Percentiles rank a stretch among this genome's conserved stretches.
Evolutionary conservation across 352 stramenopile species (phyloP).

Genomic region (Stramenopiles sp.): DNA sequence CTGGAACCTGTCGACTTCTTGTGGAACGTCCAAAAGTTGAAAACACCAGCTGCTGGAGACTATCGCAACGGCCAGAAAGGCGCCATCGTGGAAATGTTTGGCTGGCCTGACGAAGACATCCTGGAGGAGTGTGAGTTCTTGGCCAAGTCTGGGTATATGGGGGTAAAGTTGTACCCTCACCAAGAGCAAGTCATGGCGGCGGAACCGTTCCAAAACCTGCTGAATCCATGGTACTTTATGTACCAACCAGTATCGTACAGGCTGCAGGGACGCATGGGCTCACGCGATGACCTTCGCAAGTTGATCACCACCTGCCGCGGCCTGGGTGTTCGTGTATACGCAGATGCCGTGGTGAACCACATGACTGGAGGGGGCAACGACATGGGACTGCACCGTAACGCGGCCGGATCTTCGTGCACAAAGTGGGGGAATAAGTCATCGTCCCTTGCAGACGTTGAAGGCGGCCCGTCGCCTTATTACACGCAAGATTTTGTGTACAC

Average conservation of each 20-base stretch:
- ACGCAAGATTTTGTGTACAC: conserved; percentile 32
- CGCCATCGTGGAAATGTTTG: conserved; percentile 43
- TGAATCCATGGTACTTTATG: conserved; percentile 41
- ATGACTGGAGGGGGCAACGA: conserved; percentile 35
- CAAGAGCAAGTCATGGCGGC: conserved; percentile 34
- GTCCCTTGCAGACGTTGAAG: conserved; percentile 18
- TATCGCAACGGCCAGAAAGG: conserved; percentile 30
- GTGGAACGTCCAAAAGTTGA: conserved; percentile 31
- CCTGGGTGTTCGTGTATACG: conserved; percentile 39
- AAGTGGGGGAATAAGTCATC: conserved; percentile 30
- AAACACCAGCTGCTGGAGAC: conserved; percentile 23
- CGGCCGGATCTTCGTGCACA: conserved; percentile 22
- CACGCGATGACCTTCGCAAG: conserved; percentile 30
- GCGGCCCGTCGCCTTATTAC: conserved; percentile 34
- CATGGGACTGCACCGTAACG: conserved; percentile 26
- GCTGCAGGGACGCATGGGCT: conserved; percentile 34
- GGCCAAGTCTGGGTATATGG: conserved; percentile 40
- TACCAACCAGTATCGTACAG: conserved; percentile 44
- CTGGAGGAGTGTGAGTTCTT: conserved; percentile 39
- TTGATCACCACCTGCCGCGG: conserved; percentile 44
- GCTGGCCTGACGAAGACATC: conserved; percentile 41
- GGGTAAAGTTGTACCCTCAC: conserved; percentile 41
- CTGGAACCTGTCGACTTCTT: conserved; percentile 43
- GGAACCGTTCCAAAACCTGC: conserved; percentile 23
- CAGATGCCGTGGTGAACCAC: conserved; percentile 39